Evolutionary conservation across 306 rosid genomes (phyloP).

Genomic region (Ziziphus jujuba): DNA sequence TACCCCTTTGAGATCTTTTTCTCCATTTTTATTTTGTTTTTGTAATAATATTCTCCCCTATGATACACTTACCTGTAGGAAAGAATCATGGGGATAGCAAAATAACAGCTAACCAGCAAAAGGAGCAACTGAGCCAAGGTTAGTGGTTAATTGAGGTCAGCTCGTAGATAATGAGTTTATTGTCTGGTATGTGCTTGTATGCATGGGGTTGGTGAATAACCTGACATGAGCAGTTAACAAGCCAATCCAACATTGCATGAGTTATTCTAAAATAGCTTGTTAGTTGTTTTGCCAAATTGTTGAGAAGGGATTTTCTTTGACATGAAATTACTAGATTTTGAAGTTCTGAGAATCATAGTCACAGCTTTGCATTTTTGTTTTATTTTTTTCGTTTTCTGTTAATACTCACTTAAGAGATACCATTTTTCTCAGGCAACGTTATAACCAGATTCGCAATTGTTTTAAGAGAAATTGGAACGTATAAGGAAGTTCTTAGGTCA

Average conservation of each 20-base stretch:
- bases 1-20: slow-evolving; percentile 10
- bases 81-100: background rate
- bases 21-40: slow-evolving; percentile 5
- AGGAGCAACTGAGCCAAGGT: background rate
- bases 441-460: slow-evolving; percentile 92
- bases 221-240: background rate
- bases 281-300: background rate
- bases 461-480: slow-evolving; percentile 83
- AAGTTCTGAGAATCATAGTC: background rate
- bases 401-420: background rate
- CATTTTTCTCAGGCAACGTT: slow-evolving; percentile 59
- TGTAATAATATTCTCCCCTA: background rate
- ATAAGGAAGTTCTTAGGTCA: slow-evolving; percentile 95
- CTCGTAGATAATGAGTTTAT: background rate
- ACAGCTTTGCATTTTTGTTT: background rate
- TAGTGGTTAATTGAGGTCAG: background rate
- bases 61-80: slow-evolving; percentile 8
- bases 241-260: slow-evolving; percentile 3
- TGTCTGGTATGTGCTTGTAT: background rate
- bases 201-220: background rate
- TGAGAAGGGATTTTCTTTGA: background rate
- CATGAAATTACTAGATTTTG: background rate
- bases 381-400: slow-evolving; percentile 14
- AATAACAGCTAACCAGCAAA: background rate
- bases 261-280: slow-evolving; percentile 19